Evolutionary conservation across 2,329 filamentous ascomycete species (phyloP).

Genomic region (Drechslerella coelobrocha): DNA sequence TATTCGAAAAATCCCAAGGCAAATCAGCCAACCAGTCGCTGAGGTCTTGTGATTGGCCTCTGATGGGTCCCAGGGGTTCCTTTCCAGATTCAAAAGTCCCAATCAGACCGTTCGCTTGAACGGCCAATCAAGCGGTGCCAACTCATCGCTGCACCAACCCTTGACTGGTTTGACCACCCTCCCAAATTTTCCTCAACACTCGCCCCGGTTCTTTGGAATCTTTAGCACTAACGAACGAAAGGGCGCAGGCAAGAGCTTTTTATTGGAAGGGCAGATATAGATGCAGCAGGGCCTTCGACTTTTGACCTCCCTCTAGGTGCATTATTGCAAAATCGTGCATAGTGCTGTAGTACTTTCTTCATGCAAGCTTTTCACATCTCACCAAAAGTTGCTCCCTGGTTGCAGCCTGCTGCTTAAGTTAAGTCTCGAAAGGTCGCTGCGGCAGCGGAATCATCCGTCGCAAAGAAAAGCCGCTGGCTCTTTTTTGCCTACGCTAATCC

Average conservation of each 20-base stretch:
- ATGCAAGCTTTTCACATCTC: slow-evolving; percentile 50
- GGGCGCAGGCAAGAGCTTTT: slow-evolving; percentile 11
- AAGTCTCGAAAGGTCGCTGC: slow-evolving; percentile 21
- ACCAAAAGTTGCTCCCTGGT: slow-evolving; percentile 31
- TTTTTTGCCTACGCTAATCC: slow-evolving; percentile 25
- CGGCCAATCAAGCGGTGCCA: slow-evolving; percentile 51
- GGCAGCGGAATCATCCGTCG: slow-evolving; percentile 34
- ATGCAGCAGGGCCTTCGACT: slow-evolving; percentile 18
- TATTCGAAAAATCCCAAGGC: slow-evolving; percentile 18
- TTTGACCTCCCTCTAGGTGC: slow-evolving; percentile 23
- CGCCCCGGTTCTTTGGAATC: slow-evolving; percentile 38
- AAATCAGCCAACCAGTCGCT: slow-evolving; percentile 37
- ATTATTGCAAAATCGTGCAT: slow-evolving; percentile 51
- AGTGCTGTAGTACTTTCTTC: slow-evolving; percentile 38
- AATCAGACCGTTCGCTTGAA: slow-evolving; percentile 50
- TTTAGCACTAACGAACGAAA: slow-evolving; percentile 17
- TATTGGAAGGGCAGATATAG: slow-evolving; percentile 34
- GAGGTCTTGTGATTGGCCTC: slow-evolving; percentile 43
- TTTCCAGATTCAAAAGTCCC: slow-evolving; percentile 11
- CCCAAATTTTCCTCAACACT: slow-evolving; percentile 42
- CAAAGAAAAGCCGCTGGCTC: slow-evolving; percentile 7
- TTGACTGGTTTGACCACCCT: slow-evolving; percentile 42
- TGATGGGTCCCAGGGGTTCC: slow-evolving; percentile 23
- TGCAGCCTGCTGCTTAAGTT: slow-evolving; percentile 40
- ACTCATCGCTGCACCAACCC: slow-evolving; percentile 51